Evolutionary conservation across 78 protist species (phyloP), one percentile per base, ranked within the genome.

Genomic region (Polysphondylium violaceum): DNA sequence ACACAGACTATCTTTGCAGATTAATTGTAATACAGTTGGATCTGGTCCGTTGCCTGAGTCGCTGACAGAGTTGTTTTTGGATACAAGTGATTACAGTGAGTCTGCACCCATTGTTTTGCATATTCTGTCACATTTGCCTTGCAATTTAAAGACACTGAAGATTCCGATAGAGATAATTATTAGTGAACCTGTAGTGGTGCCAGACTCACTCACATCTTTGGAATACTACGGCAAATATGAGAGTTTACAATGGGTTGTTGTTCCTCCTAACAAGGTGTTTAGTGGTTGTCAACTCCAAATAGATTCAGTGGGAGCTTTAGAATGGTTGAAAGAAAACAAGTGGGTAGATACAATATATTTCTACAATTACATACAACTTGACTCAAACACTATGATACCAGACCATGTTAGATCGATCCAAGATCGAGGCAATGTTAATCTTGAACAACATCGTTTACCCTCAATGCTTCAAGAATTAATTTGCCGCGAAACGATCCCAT

Each of bases 61-160:
- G 11, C 53, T 47, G 53, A 47, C 53, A 47, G 53, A 47, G 53
- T 47, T 47, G 53, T 8, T 14, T 47, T 47, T 47, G 53, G 53
- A 47, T 47, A 47, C 53, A 47, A 47, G 11, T 11, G 53, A 47
- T 11, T 47, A 47, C 53, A 14, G 53, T 47, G 53, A 47, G 53
- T 47, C 53, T 47, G 53, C 53, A 47, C 53, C 53, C 53, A 47
- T 47, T 14, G 11, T 11, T 47, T 14, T 47, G 53, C 53, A 47
- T 47, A 11, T 47, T 8, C 53, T 47, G 11, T 47, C 53, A 14
- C 53, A 47, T 47, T 11, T 47, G 53, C 53, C 53, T 47, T 11
- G 53, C 53, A 47, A 47, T 47, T 47, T 47, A 47, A 47, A 47
- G 53, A 47, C 53, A 47, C 53, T 47, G 53, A 47, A 47, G 53